Percentiles rank a stretch among this genome's conserved stretches.
Conservation (phyloP, 148 eudicot species). For the Persicaria tinctoria region DNA sequence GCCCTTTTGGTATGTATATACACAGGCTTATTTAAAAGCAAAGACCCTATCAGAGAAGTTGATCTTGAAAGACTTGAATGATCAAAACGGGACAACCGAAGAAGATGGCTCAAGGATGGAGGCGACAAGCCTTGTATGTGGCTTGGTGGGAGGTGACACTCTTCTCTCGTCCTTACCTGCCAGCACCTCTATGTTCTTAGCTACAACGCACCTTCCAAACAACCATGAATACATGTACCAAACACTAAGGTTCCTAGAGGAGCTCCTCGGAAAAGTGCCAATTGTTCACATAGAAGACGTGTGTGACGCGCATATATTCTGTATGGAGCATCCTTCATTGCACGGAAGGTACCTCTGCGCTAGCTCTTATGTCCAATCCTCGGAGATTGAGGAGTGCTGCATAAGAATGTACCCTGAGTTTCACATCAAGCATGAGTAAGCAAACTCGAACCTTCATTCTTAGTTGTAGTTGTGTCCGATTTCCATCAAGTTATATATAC, state of each 20-base stretch:
- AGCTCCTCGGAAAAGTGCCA: slow-evolving; percentile 36
- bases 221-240: neutral
- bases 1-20: no score
- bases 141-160: slow-evolving; percentile 39
- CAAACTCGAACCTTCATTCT: no score
- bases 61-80: slow-evolving; percentile 10
- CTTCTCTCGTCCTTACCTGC: slow-evolving; percentile 14
- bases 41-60: slow-evolving; percentile 49
- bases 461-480: no score
- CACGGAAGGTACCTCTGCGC: slow-evolving; percentile 44
- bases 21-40: slow-evolving; percentile 29
- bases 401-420: slow-evolving; percentile 22
- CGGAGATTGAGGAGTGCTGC: slow-evolving; percentile 30
- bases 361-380: slow-evolving; percentile 22
- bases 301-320: slow-evolving; percentile 39
- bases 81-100: neutral
- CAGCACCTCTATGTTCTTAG: slow-evolving; percentile 2
- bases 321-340: slow-evolving; percentile 27
- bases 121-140: slow-evolving; percentile 30
- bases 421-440: slow-evolving; percentile 31
- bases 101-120: slow-evolving; percentile 4
- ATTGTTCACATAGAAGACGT: slow-evolving; percentile 40
- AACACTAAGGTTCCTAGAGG: slow-evolving; percentile 20
- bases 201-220: neutral
- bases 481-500: neutral